Conservation (phyloP, 768 basidiomycete species). For the Tricholoma furcatifolium region DNA sequence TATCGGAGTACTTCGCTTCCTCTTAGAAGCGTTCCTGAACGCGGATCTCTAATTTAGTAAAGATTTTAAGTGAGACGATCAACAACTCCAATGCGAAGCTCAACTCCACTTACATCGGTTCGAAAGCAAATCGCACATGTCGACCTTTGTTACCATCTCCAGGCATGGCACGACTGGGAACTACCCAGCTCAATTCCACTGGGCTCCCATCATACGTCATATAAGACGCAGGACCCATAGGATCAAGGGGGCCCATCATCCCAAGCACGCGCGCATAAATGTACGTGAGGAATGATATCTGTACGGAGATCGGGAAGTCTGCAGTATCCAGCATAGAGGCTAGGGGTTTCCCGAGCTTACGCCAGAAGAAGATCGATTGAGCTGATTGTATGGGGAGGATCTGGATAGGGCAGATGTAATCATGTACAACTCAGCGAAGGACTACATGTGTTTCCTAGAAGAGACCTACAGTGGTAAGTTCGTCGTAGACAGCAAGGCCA, state of each 20-base stretch:
- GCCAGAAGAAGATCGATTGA: constrained; percentile 27
- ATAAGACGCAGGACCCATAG: constrained; percentile 20
- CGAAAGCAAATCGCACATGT: constrained; percentile 31
- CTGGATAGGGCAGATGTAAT: not conserved
- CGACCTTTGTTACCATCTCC: constrained; percentile 15
- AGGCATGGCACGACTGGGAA: constrained; percentile 21
- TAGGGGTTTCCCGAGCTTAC: constrained; percentile 24
- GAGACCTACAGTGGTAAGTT: constrained; percentile 17
- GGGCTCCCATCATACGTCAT: constrained; percentile 34
- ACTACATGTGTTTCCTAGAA: not conserved
- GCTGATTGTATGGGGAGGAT: constrained; percentile 15
- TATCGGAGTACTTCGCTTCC: constrained; percentile 28
- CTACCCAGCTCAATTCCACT: constrained; percentile 32
- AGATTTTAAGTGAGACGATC: not conserved
- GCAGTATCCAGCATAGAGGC: constrained; percentile 29
- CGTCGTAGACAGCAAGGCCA: constrained; percentile 15
- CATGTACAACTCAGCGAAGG: not conserved
- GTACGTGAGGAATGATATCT: constrained; percentile 28
- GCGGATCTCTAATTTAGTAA: constrained; percentile 22
- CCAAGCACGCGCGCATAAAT: constrained; percentile 28
- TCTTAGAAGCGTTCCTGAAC: constrained; percentile 20
- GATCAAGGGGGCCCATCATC: constrained; percentile 29
- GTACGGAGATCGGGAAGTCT: constrained; percentile 21
- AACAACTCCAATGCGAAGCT: not conserved
- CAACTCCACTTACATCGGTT: constrained; percentile 26